Base-by-base conservation (phyloP, 441 rosid genomes). In the Croton setiger region DNA sequence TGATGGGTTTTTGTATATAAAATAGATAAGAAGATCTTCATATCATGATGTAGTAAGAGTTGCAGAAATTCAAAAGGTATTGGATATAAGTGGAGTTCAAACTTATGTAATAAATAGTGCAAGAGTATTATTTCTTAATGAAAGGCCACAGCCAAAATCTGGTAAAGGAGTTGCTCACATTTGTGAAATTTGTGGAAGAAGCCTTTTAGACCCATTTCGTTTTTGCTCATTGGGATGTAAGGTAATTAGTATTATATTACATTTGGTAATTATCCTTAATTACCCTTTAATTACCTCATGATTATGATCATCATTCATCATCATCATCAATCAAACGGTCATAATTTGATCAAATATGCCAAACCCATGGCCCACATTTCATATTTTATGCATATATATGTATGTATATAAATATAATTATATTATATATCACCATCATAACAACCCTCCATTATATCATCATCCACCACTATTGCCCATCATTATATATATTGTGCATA, bases 161-260 rank as follows among this genome's bases (percentile, higher is more conserved):
- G 81, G 80, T 41, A 86, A 84, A 78, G 84, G 84, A 64, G 78
- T 74, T 1, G 77, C 87, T 63, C 83, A 82, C 60, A 27, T 83
- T 47, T 90, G 96, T 74, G 90, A 87, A 75, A 83, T 79, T 68
- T 90, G 92, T 74, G 81, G 80, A 15, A 83, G 94, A 72, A 88
- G 80, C 72, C 88, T 90, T 31, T 61, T 87, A 56, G 94, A 90
- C 72, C 79, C 87, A 5, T 81, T 76, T 68, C 86, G 89, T 4
- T 90, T 87, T 75, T 90, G 96, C 71, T 90, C 96, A 41, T 75
- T 90, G 68, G 96, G 93, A 45, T 90, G 96, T 53, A 90, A 88
- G 96, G 96, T n/a, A n/a, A n/a, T 87, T 51, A 81, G 79, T 36
- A 49, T 11, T 10, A 48, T 5, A 51, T 45, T 10, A 33, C 13